Evolutionary conservation across 1,284 basidiomycete species (phyloP).

Genomic region (Waitea zeae): DNA sequence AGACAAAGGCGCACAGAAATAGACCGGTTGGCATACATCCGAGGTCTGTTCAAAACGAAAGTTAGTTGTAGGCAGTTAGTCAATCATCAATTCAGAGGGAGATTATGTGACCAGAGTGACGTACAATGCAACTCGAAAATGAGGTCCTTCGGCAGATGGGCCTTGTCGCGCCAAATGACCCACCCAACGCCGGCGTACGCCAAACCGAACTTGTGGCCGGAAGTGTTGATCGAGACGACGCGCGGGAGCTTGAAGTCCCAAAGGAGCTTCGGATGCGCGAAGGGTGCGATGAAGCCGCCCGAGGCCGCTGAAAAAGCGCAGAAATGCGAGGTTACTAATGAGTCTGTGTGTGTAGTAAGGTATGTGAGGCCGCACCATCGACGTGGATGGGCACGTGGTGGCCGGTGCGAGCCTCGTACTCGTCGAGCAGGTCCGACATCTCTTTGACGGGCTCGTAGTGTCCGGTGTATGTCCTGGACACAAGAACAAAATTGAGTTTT

Average conservation of each 20-base stretch:
- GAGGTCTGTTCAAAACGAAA: no score
- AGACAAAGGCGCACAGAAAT: no score
- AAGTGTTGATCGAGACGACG: constrained; percentile 80
- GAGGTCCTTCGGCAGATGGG: constrained; percentile 70
- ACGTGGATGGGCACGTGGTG: constrained; percentile 73
- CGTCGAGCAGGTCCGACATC: constrained; percentile 74
- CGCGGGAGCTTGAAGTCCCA: constrained; percentile 86
- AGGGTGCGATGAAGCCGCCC: constrained; percentile 77
- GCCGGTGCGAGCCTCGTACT: constrained; percentile 73
- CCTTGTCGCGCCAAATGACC: constrained; percentile 70
- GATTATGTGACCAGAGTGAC: constrained; percentile 34
- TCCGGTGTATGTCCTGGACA: constrained; percentile 71
- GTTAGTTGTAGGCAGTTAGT: no score
- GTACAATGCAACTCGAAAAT: constrained; percentile 88
- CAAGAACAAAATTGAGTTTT: constrained; percentile 5
- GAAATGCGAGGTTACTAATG: no score
- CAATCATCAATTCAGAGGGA: constrained; percentile 7
- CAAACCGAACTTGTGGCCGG: constrained; percentile 83
- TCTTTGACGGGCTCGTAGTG: constrained; percentile 86
- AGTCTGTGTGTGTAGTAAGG: not conserved
- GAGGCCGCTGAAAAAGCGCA: no score
- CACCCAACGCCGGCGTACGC: constrained; percentile 81
- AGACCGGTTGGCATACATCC: no score
- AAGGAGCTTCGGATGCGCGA: constrained; percentile 55
- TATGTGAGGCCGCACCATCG: constrained; percentile 9